These are phyloP conservation scores for Pythium insidiosum DNA, from an alignment of 352 stramenopile species.

Conservation along the genomic window DNA sequence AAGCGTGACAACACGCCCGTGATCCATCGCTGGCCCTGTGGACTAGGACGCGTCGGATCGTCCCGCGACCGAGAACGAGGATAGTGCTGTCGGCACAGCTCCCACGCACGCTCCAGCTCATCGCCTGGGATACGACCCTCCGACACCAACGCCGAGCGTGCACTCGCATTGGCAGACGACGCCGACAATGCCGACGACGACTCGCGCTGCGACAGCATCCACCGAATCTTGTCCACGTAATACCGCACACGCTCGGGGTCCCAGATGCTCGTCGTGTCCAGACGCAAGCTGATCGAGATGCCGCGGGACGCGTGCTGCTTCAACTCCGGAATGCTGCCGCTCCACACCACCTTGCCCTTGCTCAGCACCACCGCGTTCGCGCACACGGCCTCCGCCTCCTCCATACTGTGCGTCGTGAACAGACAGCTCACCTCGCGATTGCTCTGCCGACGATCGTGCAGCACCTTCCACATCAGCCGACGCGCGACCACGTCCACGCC, in stretches of 20 bases:
- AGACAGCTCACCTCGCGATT: slow-evolving; percentile 47
- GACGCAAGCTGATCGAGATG: slow-evolving; percentile 58
- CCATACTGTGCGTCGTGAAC: slow-evolving; percentile 85
- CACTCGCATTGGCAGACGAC: no score
- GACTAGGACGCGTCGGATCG: slow-evolving; percentile 4
- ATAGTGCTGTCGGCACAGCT: slow-evolving; percentile 31
- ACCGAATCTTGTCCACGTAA: slow-evolving; percentile 33
- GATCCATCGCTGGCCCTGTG: slow-evolving; percentile 35
- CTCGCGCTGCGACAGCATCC: slow-evolving; percentile 19
- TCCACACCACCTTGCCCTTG: slow-evolving; percentile 68
- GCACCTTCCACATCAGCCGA: slow-evolving; percentile 71
- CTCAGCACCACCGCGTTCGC: slow-evolving; percentile 72
- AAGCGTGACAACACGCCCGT: slow-evolving; percentile 28
- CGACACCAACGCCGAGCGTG: slow-evolving; percentile 9
- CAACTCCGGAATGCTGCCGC: slow-evolving; percentile 67
- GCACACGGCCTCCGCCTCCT: slow-evolving; percentile 78
- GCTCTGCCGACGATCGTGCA: slow-evolving; percentile 49
- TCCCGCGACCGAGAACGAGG: slow-evolving; percentile 6
- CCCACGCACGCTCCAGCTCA: slow-evolving; percentile 46
- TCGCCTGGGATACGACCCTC: slow-evolving; percentile 19
- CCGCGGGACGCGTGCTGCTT: slow-evolving; percentile 63
- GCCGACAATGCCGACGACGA: no score
- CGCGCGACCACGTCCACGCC: slow-evolving; percentile 75
- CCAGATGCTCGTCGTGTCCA: slow-evolving; percentile 41
- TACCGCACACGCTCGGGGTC: slow-evolving; percentile 25